Base-by-base conservation (phyloP, 495 filamentous ascomycete species). In the Daldinia childiae region DNA sequence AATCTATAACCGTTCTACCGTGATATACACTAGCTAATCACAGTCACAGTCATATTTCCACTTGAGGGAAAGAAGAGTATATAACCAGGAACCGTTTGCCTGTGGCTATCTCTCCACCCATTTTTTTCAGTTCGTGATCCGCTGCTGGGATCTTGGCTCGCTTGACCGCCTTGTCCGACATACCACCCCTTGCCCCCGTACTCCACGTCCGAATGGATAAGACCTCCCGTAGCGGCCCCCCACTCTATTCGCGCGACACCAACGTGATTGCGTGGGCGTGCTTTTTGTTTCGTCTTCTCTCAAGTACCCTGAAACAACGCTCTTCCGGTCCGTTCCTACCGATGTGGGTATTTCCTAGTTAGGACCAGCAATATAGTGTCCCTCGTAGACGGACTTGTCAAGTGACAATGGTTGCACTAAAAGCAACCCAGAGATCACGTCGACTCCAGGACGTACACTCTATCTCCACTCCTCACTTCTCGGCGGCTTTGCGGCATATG, bases 241-340 rank as follows among this genome's bases (percentile, higher is more conserved):
- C 72, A 74, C 72, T 60, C 72, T 64, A 19, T 41, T 74, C 56
- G 68, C 52, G 67, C 55, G 51, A 67, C 43, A 43, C 68, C 55
- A 68, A 55, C 67, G 68, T 74, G 48, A 63, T 45, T 51, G 55
- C 67, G 72, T 74, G 59, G 63, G 63, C 56, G 48, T 61, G 50
- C 60, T 52, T 71, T 52, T 52, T 34, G 58, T 62, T 71, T 67
- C 67, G 58, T 54, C 63, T 67, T 64, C 62, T 36, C 30, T 30
- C 17, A 56, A 64, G 45, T 64, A 74, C 72, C 63, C 64, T 69
- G 64, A 71, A 76, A 81, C 71, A 66, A 77, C 78, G 80, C 80
- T 78, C 74, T 66, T 58, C 77, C 81, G 81, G 81, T 80, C 81
- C 81, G 81, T 69, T 66, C 72, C 69, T 79, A 77, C 80, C 81